Evolutionary conservation across 192 early-diverging fungal genomes (phyloP), one percentile per base, ranked within the genome.

Genomic region (Umbelopsis sp.): DNA sequence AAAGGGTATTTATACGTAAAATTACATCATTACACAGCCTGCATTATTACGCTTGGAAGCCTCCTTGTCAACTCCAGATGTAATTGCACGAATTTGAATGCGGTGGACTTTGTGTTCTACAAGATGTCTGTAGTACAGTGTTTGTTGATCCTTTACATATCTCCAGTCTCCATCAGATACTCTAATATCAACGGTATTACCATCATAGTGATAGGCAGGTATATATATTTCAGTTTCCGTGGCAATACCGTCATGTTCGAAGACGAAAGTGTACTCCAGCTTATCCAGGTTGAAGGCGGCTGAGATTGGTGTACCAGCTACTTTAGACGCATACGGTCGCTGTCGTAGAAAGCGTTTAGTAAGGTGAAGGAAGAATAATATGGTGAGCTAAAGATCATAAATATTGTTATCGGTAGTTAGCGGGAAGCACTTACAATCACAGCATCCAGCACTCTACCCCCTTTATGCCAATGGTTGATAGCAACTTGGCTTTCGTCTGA

Each of bases 401-500:
- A n/a, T 22, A 10, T 2, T n/a, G n/a, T n/a, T n/a, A n/a, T n/a
- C n/a, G n/a, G n/a, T n/a, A n/a, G n/a, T n/a, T n/a, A n/a, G n/a
- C n/a, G n/a, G n/a, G n/a, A n/a, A n/a, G n/a, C 25, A 68, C 78
- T 72, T 82, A 88, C 86, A 66, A 95, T 79, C 49, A 92, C 88
- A 45, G 93, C 93, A 71, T 93, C 91, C 26, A 95, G 71, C 0
- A 89, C 93, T 25, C 93, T 75, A 29, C 93, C 93, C 25, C 93
- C 93, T 32, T 83, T 71, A 76, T 95, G 88, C 34, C 89, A 84
- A 38, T 68, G 74, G 10, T 54, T 38, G n/a, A 49, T 16, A 1
- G 47, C 17, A 49, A 17, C 2, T 24, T 71, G 56, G 67, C 22
- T 54, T 32, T 26, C 54, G 44, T 41, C 70, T 21, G 31, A 25